Evolutionary conservation across 805 yeast genomes (phyloP).

Genomic region (Millerago galiae): DNA sequence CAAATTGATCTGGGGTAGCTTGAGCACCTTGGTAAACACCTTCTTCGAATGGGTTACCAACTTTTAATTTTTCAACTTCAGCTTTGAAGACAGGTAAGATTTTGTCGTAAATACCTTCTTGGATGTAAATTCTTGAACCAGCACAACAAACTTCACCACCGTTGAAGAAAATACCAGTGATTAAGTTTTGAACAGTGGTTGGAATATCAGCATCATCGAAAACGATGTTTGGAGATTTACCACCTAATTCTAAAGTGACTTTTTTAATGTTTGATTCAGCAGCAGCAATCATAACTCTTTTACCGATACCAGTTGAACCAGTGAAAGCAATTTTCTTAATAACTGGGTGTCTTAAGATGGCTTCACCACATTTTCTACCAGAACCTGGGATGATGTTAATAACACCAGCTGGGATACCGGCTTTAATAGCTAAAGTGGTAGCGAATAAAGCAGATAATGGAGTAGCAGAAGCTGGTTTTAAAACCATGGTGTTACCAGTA

Average conservation of each 20-base stretch:
- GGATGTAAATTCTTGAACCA: conserved; percentile 73
- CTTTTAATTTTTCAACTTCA: conserved; percentile 53
- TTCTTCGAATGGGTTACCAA: conserved; percentile 72
- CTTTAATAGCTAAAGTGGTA: conserved; percentile 55
- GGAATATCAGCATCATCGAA: conserved; percentile 62
- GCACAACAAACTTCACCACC: conserved; percentile 83
- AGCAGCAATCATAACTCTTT: conserved; percentile 60
- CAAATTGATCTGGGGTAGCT: conserved; percentile 62
- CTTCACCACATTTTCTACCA: conserved; percentile 68
- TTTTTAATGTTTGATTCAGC: conserved; percentile 70
- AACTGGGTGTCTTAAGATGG: conserved; percentile 60
- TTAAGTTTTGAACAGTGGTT: conserved; percentile 40
- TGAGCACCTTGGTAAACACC: conserved; percentile 72
- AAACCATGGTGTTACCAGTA: conserved; percentile 66
- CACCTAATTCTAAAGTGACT: conserved; percentile 78
- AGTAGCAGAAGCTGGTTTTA: conserved; percentile 74
- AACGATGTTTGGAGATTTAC: conserved; percentile 74
- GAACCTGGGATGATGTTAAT: conserved; percentile 70
- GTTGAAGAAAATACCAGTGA: conserved; percentile 67
- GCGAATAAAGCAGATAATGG: conserved; percentile 67
- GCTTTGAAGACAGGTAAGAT: conserved; percentile 51
- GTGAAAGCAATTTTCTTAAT: conserved; percentile 76
- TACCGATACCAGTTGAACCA: conserved; percentile 76
- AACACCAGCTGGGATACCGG: conserved; percentile 72
- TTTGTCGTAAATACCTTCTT: conserved; percentile 63